Conservation (phyloP, 805 yeast species). For the Candida ascalaphidarum region DNA sequence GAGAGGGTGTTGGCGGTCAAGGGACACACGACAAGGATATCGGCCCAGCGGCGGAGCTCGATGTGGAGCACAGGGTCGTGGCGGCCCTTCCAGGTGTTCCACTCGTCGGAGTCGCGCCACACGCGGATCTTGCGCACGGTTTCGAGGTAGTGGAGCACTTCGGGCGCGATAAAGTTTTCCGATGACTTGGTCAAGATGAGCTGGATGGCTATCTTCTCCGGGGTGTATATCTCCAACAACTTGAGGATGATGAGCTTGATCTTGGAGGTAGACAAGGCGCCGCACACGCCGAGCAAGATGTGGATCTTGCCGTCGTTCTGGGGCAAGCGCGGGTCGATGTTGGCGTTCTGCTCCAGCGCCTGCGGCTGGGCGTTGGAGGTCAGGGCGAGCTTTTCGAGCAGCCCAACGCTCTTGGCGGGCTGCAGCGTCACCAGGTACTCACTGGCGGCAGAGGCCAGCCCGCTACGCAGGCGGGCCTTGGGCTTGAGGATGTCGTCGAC, state of each 20-base stretch:
- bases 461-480: slow-evolving; percentile 27
- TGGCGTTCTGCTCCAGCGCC: slow-evolving; percentile 32
- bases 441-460: slow-evolving; percentile 22
- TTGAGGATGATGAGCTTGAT: slow-evolving; percentile 44
- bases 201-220: slow-evolving; percentile 44
- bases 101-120: slow-evolving; percentile 54
- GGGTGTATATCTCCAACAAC: slow-evolving; percentile 42
- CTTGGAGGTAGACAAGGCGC: slow-evolving; percentile 45
- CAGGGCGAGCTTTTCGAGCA: slow-evolving; percentile 9
- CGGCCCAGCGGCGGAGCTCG: slow-evolving; percentile 95
- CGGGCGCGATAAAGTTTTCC: slow-evolving; percentile 43
- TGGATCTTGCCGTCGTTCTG: slow-evolving; percentile 50
- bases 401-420: slow-evolving; percentile 1
- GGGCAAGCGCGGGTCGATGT: slow-evolving; percentile 44
- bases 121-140: slow-evolving; percentile 35
- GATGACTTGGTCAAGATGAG: slow-evolving; percentile 46
- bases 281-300: slow-evolving; percentile 50
- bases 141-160: slow-evolving; percentile 30
- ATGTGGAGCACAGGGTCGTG: slow-evolving; percentile 92
- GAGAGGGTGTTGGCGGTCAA: slow-evolving; percentile 88
- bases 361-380: slow-evolving; percentile 4
- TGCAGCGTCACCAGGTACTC: slow-evolving; percentile 9
- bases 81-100: slow-evolving; percentile 70
- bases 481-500: slow-evolving; percentile 52
- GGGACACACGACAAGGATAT: slow-evolving; percentile 87